A percentile compares a stretch with the other conserved stretches of the same genome.
These are phyloP conservation scores for Potentilla sterilis DNA, from an alignment of 306 rosid species.

Conservation along the genomic window DNA sequence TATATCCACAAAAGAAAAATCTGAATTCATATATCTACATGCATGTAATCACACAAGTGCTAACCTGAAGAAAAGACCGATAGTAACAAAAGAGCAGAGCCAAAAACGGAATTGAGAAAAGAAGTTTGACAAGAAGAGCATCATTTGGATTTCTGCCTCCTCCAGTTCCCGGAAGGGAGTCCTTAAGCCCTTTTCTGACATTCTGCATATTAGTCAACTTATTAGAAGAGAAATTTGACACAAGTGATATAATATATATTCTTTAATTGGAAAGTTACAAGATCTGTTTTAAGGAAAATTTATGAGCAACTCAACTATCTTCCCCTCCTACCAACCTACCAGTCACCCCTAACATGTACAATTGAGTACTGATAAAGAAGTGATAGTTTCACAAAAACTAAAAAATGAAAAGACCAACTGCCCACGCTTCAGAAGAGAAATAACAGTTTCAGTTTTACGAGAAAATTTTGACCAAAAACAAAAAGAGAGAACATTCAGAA, in stretches of 20 bases:
- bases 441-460: neutral
- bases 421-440: neutral
- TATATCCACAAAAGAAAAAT: neutral
- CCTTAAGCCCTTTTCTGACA: conserved; percentile 71
- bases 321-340: neutral
- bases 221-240: conserved; percentile 14
- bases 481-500: neutral
- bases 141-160: conserved; percentile 84
- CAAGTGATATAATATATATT: conserved; percentile 1
- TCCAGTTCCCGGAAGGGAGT: conserved; percentile 87
- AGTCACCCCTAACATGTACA: conserved; percentile 7
- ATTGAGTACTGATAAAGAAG: neutral
- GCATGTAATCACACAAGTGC: conserved; percentile 28
- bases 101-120: conserved; percentile 65
- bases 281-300: neutral
- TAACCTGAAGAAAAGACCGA: conserved; percentile 62
- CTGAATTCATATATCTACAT: neutral
- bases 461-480: neutral
- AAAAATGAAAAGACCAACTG: neutral
- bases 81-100: conserved; percentile 62
- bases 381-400: neutral
- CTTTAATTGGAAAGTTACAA: neutral
- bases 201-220: conserved; percentile 51
- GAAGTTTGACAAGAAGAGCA: conserved; percentile 70
- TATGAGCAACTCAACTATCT: neutral